A percentile compares a stretch with the other conserved stretches of the same genome.
Evolutionary conservation across 176 grass and related monocot species (phyloP).

Genomic region (Carex scoparia): DNA sequence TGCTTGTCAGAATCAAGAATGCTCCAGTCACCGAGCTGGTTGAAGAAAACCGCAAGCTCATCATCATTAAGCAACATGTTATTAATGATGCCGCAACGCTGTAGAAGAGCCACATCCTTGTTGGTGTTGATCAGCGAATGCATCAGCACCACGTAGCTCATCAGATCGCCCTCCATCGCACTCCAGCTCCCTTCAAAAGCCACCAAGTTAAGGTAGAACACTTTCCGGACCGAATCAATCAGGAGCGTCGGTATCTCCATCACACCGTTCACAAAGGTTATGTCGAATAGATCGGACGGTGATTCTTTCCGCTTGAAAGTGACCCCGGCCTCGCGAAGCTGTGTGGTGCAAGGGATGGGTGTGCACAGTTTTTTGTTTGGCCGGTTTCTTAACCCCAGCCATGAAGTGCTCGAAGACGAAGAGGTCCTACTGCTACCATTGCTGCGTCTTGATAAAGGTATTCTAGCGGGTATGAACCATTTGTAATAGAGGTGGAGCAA

Average conservation of each 20-base stretch:
- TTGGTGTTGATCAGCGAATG: background rate
- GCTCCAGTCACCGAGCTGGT: conserved; percentile 1
- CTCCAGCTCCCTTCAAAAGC: background rate
- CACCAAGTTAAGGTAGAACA: conserved; percentile 6
- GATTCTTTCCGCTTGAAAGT: background rate
- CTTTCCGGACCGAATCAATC: conserved; percentile 9
- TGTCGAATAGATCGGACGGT: background rate
- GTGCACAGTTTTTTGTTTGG: background rate
- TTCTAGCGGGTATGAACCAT: background rate
- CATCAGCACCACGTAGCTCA: conserved; percentile 17
- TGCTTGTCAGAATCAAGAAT: background rate
- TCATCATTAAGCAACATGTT: conserved; percentile 19
- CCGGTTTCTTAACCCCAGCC: background rate
- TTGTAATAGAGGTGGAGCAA: conserved; percentile 4
- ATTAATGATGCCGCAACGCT: conserved; percentile 10
- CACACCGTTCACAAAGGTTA: conserved; percentile 15
- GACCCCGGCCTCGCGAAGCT: conserved; percentile 12
- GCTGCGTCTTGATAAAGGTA: background rate
- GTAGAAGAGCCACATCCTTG: conserved; percentile 20
- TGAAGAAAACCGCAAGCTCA: conserved; percentile 12
- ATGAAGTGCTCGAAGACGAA: background rate
- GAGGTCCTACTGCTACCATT: background rate
- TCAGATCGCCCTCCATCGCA: background rate
- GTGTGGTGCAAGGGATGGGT: background rate
- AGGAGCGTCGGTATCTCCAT: conserved; percentile 14